A percentile compares a stretch with the other conserved stretches of the same genome.
Evolutionary conservation across 2,329 filamentous ascomycete genomes (phyloP).

Genomic region (Annulohypoxylon truncatum): DNA sequence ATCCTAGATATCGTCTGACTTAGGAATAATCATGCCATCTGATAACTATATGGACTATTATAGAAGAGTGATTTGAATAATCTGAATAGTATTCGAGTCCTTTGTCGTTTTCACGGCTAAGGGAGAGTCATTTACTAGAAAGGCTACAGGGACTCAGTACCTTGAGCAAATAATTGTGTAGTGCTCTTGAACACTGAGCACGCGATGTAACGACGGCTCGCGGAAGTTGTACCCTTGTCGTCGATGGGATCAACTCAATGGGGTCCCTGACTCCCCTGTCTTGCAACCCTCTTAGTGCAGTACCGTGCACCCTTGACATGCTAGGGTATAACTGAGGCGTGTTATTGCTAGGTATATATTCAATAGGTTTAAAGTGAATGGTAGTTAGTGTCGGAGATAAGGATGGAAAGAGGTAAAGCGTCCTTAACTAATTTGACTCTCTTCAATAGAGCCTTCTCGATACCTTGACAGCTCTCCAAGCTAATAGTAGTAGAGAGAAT

Average conservation of each 20-base stretch:
- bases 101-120: neutral
- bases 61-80: neutral
- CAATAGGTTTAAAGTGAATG: constrained; percentile 20
- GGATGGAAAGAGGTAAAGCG: constrained; percentile 37
- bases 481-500: neutral
- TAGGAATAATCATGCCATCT: neutral
- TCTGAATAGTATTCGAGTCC: neutral
- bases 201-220: constrained; percentile 45
- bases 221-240: constrained; percentile 42
- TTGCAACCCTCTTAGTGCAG: constrained; percentile 30
- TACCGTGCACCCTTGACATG: constrained; percentile 36
- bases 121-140: neutral
- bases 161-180: constrained; percentile 8
- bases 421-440: constrained; percentile 1
- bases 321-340: constrained; percentile 35
- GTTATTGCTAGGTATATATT: constrained; percentile 23
- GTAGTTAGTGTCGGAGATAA: constrained; percentile 40
- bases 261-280: constrained; percentile 30
- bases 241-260: constrained; percentile 41
- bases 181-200: constrained; percentile 10
- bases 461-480: neutral
- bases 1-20: constrained; percentile 1
- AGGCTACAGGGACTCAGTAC: neutral
- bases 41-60: neutral
- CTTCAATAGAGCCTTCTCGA: constrained; percentile 3